Evolutionary conservation across 768 basidiomycete species (phyloP).

Genomic region (Hericium coralloides): DNA sequence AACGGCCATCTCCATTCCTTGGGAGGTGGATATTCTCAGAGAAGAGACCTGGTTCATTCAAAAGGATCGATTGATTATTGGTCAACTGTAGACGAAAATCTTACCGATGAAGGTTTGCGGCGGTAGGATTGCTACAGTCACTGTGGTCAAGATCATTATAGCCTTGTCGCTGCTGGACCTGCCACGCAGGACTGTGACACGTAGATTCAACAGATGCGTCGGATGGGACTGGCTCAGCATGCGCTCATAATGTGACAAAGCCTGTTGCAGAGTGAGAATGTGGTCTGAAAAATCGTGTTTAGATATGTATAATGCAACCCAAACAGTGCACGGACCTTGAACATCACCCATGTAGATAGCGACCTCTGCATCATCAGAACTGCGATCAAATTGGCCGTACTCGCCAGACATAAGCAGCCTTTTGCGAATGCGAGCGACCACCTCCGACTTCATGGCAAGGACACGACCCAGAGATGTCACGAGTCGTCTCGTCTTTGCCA

Average conservation of each 20-base stretch:
- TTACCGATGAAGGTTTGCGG: conserved; percentile 52
- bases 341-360: conserved; percentile 88
- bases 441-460: conserved; percentile 73
- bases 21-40: conserved; percentile 65
- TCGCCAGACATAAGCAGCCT: conserved; percentile 41
- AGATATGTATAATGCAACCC: not conserved
- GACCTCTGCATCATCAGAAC: conserved; percentile 53
- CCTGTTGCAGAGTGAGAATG: conserved; percentile 78
- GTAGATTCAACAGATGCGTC: conserved; percentile 72
- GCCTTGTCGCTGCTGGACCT: conserved; percentile 59
- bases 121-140: conserved; percentile 59
- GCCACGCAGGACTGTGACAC: conserved; percentile 46
- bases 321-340: conserved; percentile 46
- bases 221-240: conserved; percentile 85
- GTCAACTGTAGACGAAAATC: conserved; percentile 9
- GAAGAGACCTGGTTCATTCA: conserved; percentile 40
- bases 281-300: conserved; percentile 51
- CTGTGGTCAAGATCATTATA: conserved; percentile 54
- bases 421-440: conserved; percentile 73
- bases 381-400: conserved; percentile 27
- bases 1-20: conserved; percentile 35
- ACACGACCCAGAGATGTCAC: conserved; percentile 73
- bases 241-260: conserved; percentile 79
- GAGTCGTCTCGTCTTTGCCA: conserved; percentile 69
- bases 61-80: too few species aligned